Conservation (phyloP, 2,329 filamentous ascomycete genomes). For the Dendrostoma leiphaemia region DNA sequence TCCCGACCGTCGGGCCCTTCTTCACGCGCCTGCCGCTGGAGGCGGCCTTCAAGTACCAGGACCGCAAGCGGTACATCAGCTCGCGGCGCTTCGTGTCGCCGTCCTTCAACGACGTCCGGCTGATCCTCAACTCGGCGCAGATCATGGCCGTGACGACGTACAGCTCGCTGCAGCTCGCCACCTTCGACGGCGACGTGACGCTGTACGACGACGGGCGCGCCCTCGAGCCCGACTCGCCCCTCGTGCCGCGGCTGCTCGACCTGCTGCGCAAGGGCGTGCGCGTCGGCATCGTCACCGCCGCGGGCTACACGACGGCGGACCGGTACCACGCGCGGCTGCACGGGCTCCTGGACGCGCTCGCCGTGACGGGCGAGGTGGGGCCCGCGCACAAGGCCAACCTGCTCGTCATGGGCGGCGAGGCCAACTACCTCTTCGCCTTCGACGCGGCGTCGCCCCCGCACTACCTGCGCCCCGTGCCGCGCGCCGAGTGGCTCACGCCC, state of each 20-base stretch:
- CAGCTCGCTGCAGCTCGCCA: conserved; percentile 77
- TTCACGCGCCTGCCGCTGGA: conserved; percentile 86
- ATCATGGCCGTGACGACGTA: conserved; percentile 81
- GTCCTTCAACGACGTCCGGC: conserved; percentile 92
- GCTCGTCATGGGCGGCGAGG: conserved; percentile 92
- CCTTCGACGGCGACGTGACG: conserved; percentile 97
- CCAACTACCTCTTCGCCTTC: conserved; percentile 91
- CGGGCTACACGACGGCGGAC: conserved; percentile 85
- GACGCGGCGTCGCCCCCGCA: conserved; percentile 56
- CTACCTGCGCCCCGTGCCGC: conserved; percentile 66
- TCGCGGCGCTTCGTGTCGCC: conserved; percentile 90
- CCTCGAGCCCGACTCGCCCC: conserved; percentile 71
- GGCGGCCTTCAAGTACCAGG: conserved; percentile 89
- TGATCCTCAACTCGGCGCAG: conserved; percentile 93
- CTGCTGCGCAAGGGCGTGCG: conserved; percentile 76
- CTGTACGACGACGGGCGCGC: conserved; percentile 88
- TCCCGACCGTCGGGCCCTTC: conserved; percentile 89
- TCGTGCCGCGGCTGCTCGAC: conserved; percentile 66
- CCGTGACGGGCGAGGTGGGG: conserved; percentile 56
- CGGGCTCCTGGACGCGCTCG: conserved; percentile 80
- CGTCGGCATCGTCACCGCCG: conserved; percentile 94
- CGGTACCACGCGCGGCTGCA: conserved; percentile 85
- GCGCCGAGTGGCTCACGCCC: conserved; percentile 69
- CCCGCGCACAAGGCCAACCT: conserved; percentile 71
- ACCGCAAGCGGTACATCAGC: conserved; percentile 81